Evolutionary conservation across 1,139 yeast genomes (phyloP).

Genomic region (Taphrina wiesneri): DNA sequence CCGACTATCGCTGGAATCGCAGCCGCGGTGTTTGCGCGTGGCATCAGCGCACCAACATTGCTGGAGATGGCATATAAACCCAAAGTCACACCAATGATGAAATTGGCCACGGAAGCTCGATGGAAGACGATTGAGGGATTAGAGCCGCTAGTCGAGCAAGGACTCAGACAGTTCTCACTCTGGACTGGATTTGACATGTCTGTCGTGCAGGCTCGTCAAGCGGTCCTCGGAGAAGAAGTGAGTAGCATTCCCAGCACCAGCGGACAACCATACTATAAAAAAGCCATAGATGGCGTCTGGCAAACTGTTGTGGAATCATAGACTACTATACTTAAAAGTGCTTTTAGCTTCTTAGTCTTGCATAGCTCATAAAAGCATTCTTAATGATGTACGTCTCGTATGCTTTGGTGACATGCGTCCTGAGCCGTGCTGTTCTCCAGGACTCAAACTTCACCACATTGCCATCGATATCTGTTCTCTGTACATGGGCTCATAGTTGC

Average conservation of each 20-base stretch:
- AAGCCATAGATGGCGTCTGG: neutral
- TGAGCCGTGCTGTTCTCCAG: too few relatives aligned
- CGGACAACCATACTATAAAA: neutral
- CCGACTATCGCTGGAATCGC: constrained; percentile 52
- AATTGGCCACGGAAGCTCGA: constrained; percentile 59
- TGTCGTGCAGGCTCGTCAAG: constrained; percentile 1
- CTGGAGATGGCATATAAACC: constrained; percentile 96
- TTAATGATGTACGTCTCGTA: too few relatives aligned
- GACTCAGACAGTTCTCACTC: constrained; percentile 75
- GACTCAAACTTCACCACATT: too few relatives aligned
- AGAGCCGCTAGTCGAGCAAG: constrained; percentile 90
- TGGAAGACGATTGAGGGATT: constrained; percentile 86
- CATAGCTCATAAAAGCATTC: neutral
- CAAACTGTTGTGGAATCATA: neutral
- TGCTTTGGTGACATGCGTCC: too few relatives aligned
- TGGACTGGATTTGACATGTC: constrained; percentile 61
- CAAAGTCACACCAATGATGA: constrained; percentile 77
- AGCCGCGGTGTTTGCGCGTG: constrained; percentile 30
- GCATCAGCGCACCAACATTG: constrained; percentile 44
- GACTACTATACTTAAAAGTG: neutral
- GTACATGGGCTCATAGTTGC: too few relatives aligned
- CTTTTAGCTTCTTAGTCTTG: neutral
- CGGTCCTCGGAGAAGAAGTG: constrained; percentile 9
- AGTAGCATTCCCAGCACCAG: neutral
- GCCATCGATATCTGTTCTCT: neutral